phyloP scores from a whole-genome alignment of 768 basidiomycete species.

The Dioszegia aurantiaca region DNA sequence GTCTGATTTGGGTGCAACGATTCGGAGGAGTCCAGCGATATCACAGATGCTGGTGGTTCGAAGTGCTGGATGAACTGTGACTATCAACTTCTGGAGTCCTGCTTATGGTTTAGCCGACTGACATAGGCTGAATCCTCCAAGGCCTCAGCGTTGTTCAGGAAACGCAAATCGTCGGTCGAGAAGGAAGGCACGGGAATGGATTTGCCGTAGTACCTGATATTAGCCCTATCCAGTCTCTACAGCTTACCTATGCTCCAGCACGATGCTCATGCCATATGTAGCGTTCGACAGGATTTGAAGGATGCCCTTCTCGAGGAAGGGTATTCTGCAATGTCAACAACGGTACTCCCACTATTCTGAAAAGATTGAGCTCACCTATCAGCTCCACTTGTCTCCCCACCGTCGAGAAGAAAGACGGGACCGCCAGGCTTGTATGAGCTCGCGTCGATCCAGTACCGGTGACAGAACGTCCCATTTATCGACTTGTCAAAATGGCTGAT shows the following conservation, averaged over 20 bases:
- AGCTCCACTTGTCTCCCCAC: constrained; percentile 86
- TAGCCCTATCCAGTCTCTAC: constrained; percentile 3
- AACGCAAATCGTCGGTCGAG: constrained; percentile 78
- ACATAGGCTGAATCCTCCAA: constrained; percentile 80
- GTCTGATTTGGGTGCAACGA: constrained; percentile 61
- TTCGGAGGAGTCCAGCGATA: constrained; percentile 51
- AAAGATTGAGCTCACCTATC: constrained; percentile 54
- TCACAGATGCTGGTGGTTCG: constrained; percentile 57
- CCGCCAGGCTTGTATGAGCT: constrained; percentile 72
- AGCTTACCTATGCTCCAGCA: constrained; percentile 78
- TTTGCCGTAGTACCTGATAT: constrained; percentile 62
- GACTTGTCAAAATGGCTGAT: constrained; percentile 72
- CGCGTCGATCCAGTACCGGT: constrained; percentile 89
- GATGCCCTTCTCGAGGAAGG: constrained; percentile 74
- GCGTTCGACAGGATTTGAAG: constrained; percentile 77
- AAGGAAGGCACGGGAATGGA: constrained; percentile 75
- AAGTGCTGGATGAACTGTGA: constrained; percentile 72
- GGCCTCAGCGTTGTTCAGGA: constrained; percentile 84
- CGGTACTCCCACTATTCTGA: background rate
- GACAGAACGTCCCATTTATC: constrained; percentile 65
- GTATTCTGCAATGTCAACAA: constrained; percentile 38
- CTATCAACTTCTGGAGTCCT: constrained; percentile 9
- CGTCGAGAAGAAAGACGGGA: constrained; percentile 86
- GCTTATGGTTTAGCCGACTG: background rate
- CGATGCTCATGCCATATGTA: constrained; percentile 81